Evolutionary conservation across 257 asterid genomes (phyloP).

Genomic region (Solanum gandarillasii): DNA sequence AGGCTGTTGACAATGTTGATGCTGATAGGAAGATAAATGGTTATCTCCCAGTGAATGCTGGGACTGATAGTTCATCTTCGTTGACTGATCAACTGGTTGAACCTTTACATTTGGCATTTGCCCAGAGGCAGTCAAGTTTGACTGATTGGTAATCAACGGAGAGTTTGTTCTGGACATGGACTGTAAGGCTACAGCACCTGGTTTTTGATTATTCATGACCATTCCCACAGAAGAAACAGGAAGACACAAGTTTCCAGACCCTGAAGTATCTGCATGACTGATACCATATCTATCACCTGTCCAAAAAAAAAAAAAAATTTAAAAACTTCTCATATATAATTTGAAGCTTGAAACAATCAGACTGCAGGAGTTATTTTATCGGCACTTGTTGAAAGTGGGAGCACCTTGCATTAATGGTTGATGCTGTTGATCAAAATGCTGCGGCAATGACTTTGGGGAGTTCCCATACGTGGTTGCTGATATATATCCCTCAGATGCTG

Average conservation of each 20-base stretch:
- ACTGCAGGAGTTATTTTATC: not conserved
- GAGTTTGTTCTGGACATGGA: conserved; percentile 44
- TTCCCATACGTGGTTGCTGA: conserved; percentile 40
- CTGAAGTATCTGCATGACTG: conserved; percentile 50
- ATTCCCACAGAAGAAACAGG: conserved; percentile 55
- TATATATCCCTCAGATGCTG: conserved; percentile 45
- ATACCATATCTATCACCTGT: conserved; percentile 76
- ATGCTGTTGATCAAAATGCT: conserved; percentile 58
- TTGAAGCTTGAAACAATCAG: not conserved
- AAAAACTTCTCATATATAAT: not conserved
- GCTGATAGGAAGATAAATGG: conserved; percentile 41
- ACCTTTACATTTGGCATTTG: conserved; percentile 39
- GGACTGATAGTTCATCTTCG: conserved; percentile 42
- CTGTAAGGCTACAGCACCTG: conserved; percentile 38
- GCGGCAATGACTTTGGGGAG: conserved; percentile 48
- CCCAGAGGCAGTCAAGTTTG: conserved; percentile 35
- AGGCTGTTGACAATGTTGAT: conserved; percentile 41
- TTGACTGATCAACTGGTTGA: conserved; percentile 43
- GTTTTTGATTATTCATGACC: conserved; percentile 38
- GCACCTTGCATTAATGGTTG: conserved; percentile 60
- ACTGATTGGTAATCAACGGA: conserved; percentile 34
- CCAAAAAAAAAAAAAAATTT: conserved; percentile 2
- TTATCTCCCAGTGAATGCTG: conserved; percentile 42
- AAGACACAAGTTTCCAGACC: conserved; percentile 53
- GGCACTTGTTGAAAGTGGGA: not conserved